Evolutionary conservation across 805 yeast species (phyloP).

Genomic region (Myxozyma lipomycoides): DNA sequence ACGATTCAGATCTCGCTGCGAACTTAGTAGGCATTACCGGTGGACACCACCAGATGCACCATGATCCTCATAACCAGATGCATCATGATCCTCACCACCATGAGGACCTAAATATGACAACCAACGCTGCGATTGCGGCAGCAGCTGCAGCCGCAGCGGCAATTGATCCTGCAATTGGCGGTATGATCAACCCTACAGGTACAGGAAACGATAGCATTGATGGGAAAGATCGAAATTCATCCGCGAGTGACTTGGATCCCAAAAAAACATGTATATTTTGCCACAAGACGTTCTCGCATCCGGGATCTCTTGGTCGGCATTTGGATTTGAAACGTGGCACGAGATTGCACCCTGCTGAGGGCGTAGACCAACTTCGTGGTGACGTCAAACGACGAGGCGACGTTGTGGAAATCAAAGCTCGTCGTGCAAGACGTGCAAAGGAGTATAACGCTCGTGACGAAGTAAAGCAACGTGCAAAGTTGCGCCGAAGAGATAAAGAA

Average conservation of each 20-base stretch:
- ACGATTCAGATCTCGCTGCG: conserved; percentile 24
- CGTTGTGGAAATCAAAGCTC: conserved; percentile 40
- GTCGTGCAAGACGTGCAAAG: conserved; percentile 43
- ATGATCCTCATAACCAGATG: conserved; percentile 20
- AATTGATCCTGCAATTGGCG: conserved; percentile 23
- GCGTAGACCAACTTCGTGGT: conserved; percentile 46
- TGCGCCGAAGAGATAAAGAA: conserved; percentile 46
- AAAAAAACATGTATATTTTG: conserved; percentile 51
- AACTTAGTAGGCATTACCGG: conserved; percentile 21
- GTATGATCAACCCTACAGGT: not conserved
- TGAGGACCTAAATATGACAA: conserved; percentile 21
- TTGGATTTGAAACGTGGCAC: conserved; percentile 55
- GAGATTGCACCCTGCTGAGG: conserved; percentile 47
- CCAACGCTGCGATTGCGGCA: conserved; percentile 11
- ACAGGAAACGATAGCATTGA: not conserved
- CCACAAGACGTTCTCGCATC: conserved; percentile 50
- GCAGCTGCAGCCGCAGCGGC: conserved; percentile 26
- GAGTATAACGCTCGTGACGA: conserved; percentile 47
- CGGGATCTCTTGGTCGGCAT: conserved; percentile 60
- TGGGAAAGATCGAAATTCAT: not conserved
- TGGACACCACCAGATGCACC: no score
- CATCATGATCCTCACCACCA: conserved; percentile 25
- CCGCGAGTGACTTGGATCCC: conserved; percentile 23
- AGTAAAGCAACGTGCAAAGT: conserved; percentile 46
- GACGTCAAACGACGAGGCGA: conserved; percentile 54